Percentiles rank a stretch among this genome's conserved stretches.
Evolutionary conservation across 1,284 basidiomycete genomes (phyloP).

Genomic region (Peniophora sp.): DNA sequence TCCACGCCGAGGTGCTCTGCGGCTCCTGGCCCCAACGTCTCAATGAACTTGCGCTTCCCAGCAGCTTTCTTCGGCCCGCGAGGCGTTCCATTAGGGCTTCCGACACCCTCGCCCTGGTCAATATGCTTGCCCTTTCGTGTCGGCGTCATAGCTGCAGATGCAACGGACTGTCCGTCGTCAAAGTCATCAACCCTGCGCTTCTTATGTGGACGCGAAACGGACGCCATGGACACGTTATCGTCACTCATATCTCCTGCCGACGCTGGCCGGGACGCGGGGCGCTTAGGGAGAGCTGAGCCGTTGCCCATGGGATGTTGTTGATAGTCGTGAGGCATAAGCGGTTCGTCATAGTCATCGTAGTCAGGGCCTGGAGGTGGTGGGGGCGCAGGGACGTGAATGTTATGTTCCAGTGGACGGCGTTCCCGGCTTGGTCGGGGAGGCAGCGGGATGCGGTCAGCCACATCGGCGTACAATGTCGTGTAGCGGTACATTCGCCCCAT

Average conservation of each 20-base stretch:
- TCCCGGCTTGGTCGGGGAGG: slow-evolving; percentile 44
- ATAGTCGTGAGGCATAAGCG: slow-evolving; percentile 19
- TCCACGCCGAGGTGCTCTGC: slow-evolving; percentile 42
- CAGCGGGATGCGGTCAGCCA: slow-evolving; percentile 56
- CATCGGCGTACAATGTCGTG: slow-evolving; percentile 56
- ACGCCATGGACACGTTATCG: slow-evolving; percentile 27
- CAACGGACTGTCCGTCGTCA: slow-evolving; percentile 20
- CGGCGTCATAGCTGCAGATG: slow-evolving; percentile 10
- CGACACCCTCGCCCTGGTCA: slow-evolving; percentile 25
- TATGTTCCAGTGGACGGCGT: slow-evolving; percentile 22
- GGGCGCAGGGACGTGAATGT: slow-evolving; percentile 13
- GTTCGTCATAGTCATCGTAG: slow-evolving; percentile 14
- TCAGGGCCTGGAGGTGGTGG: neutral
- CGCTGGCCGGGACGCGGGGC: slow-evolving; percentile 32
- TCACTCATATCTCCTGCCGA: slow-evolving; percentile 51
- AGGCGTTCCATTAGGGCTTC: slow-evolving; percentile 30
- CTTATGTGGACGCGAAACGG: slow-evolving; percentile 36
- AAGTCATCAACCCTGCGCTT: slow-evolving; percentile 36
- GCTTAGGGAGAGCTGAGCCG: slow-evolving; percentile 32
- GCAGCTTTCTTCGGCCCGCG: slow-evolving; percentile 29
- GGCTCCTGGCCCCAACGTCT: slow-evolving; percentile 28
- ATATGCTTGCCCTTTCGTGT: slow-evolving; percentile 35
- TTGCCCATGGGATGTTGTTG: slow-evolving; percentile 22
- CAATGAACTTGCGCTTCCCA: slow-evolving; percentile 37
- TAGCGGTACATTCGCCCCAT: too few relatives aligned